phyloP scores from a whole-genome alignment of 2,329 filamentous ascomycete species.

The Lizonia empirigonia region DNA sequence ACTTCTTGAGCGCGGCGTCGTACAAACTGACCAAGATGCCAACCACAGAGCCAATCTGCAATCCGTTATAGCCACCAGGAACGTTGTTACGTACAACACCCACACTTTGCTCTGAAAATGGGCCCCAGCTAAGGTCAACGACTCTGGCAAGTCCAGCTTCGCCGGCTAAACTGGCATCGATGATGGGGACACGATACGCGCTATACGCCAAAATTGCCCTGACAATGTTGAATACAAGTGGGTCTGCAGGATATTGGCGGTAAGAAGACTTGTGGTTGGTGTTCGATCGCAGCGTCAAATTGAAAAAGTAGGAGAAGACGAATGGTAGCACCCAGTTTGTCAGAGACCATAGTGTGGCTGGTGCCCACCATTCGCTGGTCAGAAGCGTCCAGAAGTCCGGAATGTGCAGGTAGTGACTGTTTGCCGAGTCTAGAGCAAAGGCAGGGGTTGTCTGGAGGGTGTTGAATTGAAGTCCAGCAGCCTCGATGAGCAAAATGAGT shows the following conservation, averaged over 20 bases:
- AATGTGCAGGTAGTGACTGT: conserved; percentile 67
- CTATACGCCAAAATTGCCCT: conserved; percentile 84
- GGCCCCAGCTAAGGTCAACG: conserved; percentile 51
- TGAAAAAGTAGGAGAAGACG: conserved; percentile 85
- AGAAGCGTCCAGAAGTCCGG: conserved; percentile 83
- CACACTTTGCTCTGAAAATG: conserved; percentile 65
- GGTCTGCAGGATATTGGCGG: conserved; percentile 72
- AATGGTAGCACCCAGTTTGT: conserved; percentile 75
- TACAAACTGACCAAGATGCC: conserved; percentile 74
- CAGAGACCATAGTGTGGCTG: conserved; percentile 74
- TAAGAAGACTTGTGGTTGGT: conserved; percentile 51
- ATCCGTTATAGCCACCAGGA: conserved; percentile 72
- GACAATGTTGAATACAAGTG: conserved; percentile 85
- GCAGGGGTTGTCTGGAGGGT: conserved; percentile 74
- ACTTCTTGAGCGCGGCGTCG: conserved; percentile 73
- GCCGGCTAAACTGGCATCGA: conserved; percentile 23
- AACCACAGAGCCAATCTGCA: conserved; percentile 71
- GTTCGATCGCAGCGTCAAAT: conserved; percentile 69
- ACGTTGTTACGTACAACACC: conserved; percentile 68
- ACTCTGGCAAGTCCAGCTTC: conserved; percentile 61
- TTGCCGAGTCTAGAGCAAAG: conserved; percentile 63
- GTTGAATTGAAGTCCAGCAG: conserved; percentile 69
- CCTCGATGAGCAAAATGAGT: conserved; percentile 64
- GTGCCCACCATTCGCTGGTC: conserved; percentile 81
- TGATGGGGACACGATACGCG: conserved; percentile 64